phyloP scores from a whole-genome alignment of 352 stramenopile species.

The Globisporangium cylindrosporum region DNA sequence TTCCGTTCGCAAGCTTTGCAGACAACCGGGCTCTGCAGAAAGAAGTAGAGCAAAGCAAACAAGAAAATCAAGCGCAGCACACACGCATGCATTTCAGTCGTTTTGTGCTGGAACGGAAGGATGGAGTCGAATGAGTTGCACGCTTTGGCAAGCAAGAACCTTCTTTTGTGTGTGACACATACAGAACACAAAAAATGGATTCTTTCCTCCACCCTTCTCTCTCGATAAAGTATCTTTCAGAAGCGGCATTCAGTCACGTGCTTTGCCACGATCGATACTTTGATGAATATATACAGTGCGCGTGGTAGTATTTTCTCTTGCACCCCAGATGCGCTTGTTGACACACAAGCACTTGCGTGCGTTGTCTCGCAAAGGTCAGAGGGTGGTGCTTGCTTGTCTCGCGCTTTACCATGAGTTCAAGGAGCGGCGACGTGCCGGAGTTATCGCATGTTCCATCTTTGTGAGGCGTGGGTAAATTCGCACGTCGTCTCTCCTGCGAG shows the following conservation, averaged over 20 bases:
- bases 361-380: not conserved
- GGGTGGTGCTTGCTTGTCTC: conserved; percentile 1
- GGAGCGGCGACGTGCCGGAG: not conserved
- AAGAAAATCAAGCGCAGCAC: too few relatives aligned
- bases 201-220: not conserved
- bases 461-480: not conserved
- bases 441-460: not conserved
- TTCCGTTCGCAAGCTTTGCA: too few relatives aligned
- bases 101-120: not conserved
- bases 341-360: conserved; percentile 1
- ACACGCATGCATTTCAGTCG: too few relatives aligned
- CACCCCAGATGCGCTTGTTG: not conserved
- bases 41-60: too few relatives aligned
- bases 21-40: too few relatives aligned
- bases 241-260: not conserved
- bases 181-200: not conserved
- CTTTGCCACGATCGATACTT: not conserved
- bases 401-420: not conserved
- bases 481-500: conserved; percentile 1
- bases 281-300: not conserved
- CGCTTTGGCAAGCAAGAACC: not conserved
- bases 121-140: not conserved
- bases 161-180: not conserved
- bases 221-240: not conserved
- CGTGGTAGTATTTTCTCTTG: not conserved